Conservation (phyloP, 2,329 filamentous ascomycete genomes). For the Penicillium sp. region DNA sequence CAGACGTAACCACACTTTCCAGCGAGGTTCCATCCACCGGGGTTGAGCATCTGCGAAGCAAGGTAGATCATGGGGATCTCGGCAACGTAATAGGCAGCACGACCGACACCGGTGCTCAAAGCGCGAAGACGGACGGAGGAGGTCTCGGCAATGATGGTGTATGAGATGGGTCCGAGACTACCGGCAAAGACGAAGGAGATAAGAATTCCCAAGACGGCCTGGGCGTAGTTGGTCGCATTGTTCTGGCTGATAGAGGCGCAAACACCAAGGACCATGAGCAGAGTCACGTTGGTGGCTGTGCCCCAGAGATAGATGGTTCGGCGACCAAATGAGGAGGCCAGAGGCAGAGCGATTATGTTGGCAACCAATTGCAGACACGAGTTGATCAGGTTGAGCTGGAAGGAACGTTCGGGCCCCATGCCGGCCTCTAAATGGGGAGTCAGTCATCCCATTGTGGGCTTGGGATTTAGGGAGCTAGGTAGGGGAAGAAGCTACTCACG, state of each 20-base stretch:
- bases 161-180: conserved; percentile 37
- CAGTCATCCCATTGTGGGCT: background rate
- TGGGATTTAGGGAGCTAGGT: background rate
- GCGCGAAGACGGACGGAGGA: conserved; percentile 40
- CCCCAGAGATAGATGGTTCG: conserved; percentile 43
- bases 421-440: conserved; percentile 27
- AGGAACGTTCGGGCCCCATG: conserved; percentile 23
- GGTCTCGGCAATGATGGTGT: conserved; percentile 41
- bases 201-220: conserved; percentile 38
- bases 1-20: conserved; percentile 52
- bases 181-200: conserved; percentile 43
- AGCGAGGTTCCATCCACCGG: conserved; percentile 41
- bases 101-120: conserved; percentile 40
- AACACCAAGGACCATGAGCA: conserved; percentile 40
- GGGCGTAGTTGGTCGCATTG: conserved; percentile 36
- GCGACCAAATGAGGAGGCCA: conserved; percentile 41
- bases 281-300: conserved; percentile 32
- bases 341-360: conserved; percentile 35
- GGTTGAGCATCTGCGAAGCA: conserved; percentile 41
- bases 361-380: conserved; percentile 36
- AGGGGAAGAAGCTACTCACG: conserved; percentile 16
- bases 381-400: conserved; percentile 31
- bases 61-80: conserved; percentile 45
- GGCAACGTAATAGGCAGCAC: conserved; percentile 43
- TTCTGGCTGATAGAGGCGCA: conserved; percentile 35